phyloP scores from a whole-genome alignment of 257 asterid species.

The Fraxinus quadrangulata region DNA sequence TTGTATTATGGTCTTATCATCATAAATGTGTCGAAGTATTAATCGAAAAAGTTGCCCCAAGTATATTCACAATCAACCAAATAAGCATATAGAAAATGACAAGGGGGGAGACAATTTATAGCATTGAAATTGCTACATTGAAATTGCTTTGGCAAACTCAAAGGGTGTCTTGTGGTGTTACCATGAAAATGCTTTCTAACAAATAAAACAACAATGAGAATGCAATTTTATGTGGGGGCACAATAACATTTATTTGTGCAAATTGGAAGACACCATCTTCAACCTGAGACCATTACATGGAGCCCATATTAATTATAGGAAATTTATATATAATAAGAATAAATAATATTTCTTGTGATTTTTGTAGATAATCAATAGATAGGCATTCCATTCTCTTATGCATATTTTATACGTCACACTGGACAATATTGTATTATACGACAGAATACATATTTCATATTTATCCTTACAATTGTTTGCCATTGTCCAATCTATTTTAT shows the following conservation, averaged over 20 bases:
- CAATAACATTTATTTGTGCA: conserved; percentile 1
- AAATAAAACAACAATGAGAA: conserved; percentile 7
- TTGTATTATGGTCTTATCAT: neutral
- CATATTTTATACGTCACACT: too few relatives aligned
- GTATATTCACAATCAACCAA: neutral
- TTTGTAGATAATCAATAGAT: too few relatives aligned
- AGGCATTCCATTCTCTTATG: too few relatives aligned
- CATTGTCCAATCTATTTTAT: too few relatives aligned
- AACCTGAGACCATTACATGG: neutral
- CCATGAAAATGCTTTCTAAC: conserved; percentile 23
- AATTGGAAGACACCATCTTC: conserved; percentile 16
- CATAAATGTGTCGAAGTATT: neutral
- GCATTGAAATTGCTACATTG: neutral
- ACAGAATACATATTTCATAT: too few relatives aligned
- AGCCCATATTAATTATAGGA: conserved; percentile 2
- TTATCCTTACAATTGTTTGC: neutral
- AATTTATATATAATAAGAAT: neutral
- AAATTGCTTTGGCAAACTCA: conserved; percentile 22
- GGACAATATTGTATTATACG: too few relatives aligned
- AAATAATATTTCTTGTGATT: neutral
- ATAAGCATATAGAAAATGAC: conserved; percentile 22
- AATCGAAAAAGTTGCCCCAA: neutral
- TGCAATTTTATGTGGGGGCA: conserved; percentile 7
- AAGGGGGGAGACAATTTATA: neutral
- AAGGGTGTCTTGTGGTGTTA: conserved; percentile 23